phyloP scores from a whole-genome alignment of 2,329 filamentous ascomycete genomes.

The Teratosphaeria zuluensis region DNA sequence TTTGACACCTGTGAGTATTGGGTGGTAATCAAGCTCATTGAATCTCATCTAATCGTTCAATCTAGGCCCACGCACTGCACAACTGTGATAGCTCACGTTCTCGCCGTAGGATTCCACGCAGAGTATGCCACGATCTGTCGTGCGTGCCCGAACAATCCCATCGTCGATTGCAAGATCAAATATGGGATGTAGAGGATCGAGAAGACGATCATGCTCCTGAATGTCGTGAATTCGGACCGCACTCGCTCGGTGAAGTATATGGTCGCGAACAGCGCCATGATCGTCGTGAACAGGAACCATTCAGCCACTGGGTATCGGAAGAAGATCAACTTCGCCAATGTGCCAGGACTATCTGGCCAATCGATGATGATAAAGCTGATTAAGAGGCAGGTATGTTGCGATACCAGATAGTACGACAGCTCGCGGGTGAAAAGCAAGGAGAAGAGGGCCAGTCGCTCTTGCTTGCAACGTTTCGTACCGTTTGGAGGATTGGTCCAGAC shows the following conservation, averaged over 20 bases:
- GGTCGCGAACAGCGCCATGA: slow-evolving; percentile 32
- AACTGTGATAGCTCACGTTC: not conserved
- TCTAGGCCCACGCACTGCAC: not conserved
- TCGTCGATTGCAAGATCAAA: slow-evolving; percentile 34
- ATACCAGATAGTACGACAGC: slow-evolving; percentile 40
- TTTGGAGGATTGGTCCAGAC: slow-evolving; percentile 33
- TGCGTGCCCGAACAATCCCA: slow-evolving; percentile 40
- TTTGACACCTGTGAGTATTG: not conserved
- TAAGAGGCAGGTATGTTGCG: slow-evolving; percentile 39
- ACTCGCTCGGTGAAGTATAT: slow-evolving; percentile 38
- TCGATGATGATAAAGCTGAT: slow-evolving; percentile 36
- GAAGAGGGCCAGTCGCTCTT: slow-evolving; percentile 35
- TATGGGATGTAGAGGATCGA: slow-evolving; percentile 36
- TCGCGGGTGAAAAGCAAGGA: slow-evolving; percentile 39
- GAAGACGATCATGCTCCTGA: slow-evolving; percentile 34
- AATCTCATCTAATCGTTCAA: not conserved
- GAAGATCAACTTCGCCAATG: slow-evolving; percentile 35
- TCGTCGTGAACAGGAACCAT: slow-evolving; percentile 24
- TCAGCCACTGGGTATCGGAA: slow-evolving; percentile 40
- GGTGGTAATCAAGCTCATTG: not conserved
- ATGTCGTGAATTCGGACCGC: slow-evolving; percentile 36
- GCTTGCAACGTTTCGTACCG: slow-evolving; percentile 26
- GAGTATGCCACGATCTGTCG: slow-evolving; percentile 37
- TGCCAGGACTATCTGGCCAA: slow-evolving; percentile 31
- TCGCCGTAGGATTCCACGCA: slow-evolving; percentile 40